Conservation (phyloP, 2,329 filamentous ascomycete genomes). For the Fusarium succisae region DNA sequence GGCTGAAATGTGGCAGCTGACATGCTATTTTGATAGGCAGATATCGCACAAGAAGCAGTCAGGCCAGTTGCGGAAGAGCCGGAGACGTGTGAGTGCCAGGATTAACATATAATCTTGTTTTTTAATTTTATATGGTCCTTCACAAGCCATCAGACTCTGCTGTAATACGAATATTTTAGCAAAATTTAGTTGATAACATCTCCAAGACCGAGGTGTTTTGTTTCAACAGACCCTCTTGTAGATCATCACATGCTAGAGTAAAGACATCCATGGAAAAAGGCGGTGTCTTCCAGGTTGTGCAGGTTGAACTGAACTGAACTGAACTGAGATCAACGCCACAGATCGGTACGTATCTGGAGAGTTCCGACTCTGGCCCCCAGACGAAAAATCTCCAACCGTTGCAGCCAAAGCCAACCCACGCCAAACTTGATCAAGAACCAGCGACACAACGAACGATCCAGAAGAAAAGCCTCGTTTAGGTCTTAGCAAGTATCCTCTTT, state of each 20-base stretch:
- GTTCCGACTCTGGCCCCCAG: constrained; percentile 20
- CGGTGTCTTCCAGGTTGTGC: constrained; percentile 20
- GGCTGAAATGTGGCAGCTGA: constrained; percentile 5
- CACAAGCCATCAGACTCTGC: neutral
- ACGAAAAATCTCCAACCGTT: constrained; percentile 33
- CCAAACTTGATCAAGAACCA: constrained; percentile 30
- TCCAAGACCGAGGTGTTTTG: constrained; percentile 22
- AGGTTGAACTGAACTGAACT: neutral
- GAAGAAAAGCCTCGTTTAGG: constrained; percentile 14
- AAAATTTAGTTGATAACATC: neutral
- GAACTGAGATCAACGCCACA: constrained; percentile 21
- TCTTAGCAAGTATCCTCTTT: constrained; percentile 19
- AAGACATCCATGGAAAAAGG: constrained; percentile 21
- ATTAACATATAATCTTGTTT: constrained; percentile 24
- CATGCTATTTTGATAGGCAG: constrained; percentile 1
- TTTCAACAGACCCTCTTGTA: constrained; percentile 1
- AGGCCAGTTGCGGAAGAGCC: constrained; percentile 29
- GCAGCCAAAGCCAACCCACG: constrained; percentile 10
- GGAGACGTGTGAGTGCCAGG: constrained; percentile 7
- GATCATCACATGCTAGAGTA: constrained; percentile 29
- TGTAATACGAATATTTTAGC: neutral
- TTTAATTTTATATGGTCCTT: constrained; percentile 21
- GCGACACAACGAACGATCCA: neutral
- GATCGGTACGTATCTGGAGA: constrained; percentile 22
- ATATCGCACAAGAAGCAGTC: constrained; percentile 14